A percentile compares a stretch with the other conserved stretches of the same genome.
Conservation (phyloP, 169 alveolate genomes). For the Perkinsus olseni region DNA sequence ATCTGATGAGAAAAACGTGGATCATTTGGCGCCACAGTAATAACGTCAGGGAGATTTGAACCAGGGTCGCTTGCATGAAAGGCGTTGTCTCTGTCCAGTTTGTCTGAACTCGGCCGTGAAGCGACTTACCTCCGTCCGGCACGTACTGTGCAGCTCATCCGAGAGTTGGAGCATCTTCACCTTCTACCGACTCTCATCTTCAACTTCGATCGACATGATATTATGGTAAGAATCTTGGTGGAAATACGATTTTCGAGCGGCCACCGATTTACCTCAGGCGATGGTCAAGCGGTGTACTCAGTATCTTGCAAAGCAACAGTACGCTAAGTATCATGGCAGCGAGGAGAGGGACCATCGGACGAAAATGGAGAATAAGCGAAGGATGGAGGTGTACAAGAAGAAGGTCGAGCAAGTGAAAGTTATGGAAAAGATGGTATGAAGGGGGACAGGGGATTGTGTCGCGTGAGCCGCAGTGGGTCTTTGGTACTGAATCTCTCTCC, state of each 20-base stretch:
- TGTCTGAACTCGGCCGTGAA: neutral
- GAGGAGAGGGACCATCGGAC: conserved; percentile 61
- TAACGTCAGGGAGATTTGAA: neutral
- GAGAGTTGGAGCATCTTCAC: conserved; percentile 53
- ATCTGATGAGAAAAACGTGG: neutral
- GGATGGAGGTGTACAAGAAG: conserved; percentile 59
- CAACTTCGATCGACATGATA: conserved; percentile 38
- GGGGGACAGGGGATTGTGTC: neutral
- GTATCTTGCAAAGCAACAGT: conserved; percentile 54
- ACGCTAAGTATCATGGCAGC: conserved; percentile 70
- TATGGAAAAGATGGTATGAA: neutral
- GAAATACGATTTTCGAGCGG: conserved; percentile 47
- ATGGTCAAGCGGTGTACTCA: conserved; percentile 9
- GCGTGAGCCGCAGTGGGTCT: neutral
- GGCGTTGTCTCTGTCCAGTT: neutral
- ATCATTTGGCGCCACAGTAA: neutral
- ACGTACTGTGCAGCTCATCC: conserved; percentile 46
- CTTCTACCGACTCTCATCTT: conserved; percentile 75
- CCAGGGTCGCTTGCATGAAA: neutral
- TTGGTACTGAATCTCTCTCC: neutral
- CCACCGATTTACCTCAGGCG: conserved; percentile 1
- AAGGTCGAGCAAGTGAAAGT: conserved; percentile 42
- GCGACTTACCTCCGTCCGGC: conserved; percentile 19
- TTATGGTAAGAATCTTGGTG: conserved; percentile 57
- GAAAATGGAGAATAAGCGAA: conserved; percentile 53